These are phyloP conservation scores for Globisporangium nodosum DNA, from an alignment of 352 stramenopile species.

Conservation along the genomic window DNA sequence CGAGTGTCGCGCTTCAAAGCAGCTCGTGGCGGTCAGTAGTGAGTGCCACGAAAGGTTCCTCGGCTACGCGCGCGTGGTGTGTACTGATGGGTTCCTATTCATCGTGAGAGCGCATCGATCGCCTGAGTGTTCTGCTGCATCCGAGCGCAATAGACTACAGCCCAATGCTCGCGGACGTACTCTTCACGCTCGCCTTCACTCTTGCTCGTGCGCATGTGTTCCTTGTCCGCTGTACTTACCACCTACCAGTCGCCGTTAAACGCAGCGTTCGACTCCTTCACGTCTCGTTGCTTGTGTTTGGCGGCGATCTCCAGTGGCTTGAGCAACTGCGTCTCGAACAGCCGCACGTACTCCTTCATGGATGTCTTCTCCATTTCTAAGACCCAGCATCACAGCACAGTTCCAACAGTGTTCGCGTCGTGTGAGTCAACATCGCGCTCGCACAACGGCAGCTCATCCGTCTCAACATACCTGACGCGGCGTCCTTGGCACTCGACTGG, in stretches of 20 bases:
- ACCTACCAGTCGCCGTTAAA: conserved; percentile 78
- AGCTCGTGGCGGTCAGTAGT: conserved; percentile 19
- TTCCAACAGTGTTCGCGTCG: neutral
- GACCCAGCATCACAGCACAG: neutral
- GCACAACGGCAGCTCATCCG: neutral
- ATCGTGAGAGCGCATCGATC: neutral
- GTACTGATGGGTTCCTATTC: neutral
- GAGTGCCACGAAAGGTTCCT: too few relatives aligned
- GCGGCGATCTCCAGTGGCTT: conserved; percentile 54
- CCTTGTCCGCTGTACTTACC: neutral
- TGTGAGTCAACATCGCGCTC: neutral
- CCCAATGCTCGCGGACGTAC: too few relatives aligned
- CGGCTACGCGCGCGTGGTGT: neutral
- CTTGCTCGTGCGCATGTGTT: neutral
- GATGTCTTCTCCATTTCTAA: conserved; percentile 40
- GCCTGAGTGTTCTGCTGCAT: too few relatives aligned
- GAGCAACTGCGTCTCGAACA: conserved; percentile 70
- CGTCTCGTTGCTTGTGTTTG: conserved; percentile 71
- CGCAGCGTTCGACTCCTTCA: conserved; percentile 60
- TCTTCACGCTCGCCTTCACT: neutral
- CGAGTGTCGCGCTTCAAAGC: conserved; percentile 83
- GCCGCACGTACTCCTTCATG: conserved; percentile 66
- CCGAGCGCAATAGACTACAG: too few relatives aligned
- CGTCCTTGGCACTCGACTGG: conserved; percentile 27
- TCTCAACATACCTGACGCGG: conserved; percentile 17